Evolutionary conservation across 164 flowering plant species (phyloP).

Genomic region (Stephania japonica): DNA sequence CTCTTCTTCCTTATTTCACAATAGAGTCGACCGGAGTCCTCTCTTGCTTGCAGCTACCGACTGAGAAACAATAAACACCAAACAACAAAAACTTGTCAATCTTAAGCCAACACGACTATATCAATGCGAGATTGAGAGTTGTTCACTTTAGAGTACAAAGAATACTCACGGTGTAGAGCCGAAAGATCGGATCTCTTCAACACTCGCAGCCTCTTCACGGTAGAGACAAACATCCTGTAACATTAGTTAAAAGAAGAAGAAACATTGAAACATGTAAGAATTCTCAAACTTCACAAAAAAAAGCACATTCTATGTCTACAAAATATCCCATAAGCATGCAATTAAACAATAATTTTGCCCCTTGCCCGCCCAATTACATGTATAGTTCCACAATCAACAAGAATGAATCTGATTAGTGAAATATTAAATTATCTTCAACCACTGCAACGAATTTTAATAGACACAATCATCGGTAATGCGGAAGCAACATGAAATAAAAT

Average conservation of each 20-base stretch:
- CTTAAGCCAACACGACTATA: background rate
- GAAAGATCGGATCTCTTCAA: conserved; percentile 43
- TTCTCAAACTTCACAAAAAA: background rate
- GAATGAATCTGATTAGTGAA: no score
- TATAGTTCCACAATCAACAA: no score
- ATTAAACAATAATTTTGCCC: no score
- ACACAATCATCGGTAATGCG: background rate
- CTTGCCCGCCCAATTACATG: no score
- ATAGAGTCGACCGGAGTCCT: conserved; percentile 7
- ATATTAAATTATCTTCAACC: background rate
- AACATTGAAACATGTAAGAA: background rate
- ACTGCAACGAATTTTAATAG: background rate
- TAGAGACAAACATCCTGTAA: conserved; percentile 55
- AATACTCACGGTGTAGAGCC: conserved; percentile 28
- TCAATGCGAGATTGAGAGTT: background rate
- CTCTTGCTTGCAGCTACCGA: conserved; percentile 22
- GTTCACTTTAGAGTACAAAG: background rate
- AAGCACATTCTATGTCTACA: no score
- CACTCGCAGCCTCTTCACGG: conserved; percentile 55
- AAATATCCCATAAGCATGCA: no score
- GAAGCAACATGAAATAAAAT: background rate
- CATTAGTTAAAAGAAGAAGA: background rate
- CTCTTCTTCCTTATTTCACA: conserved; percentile 7
- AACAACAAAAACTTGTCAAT: background rate
- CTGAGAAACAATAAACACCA: conserved; percentile 14